phyloP scores from a whole-genome alignment of 768 basidiomycete genomes.

The Suillus hirtellus region DNA sequence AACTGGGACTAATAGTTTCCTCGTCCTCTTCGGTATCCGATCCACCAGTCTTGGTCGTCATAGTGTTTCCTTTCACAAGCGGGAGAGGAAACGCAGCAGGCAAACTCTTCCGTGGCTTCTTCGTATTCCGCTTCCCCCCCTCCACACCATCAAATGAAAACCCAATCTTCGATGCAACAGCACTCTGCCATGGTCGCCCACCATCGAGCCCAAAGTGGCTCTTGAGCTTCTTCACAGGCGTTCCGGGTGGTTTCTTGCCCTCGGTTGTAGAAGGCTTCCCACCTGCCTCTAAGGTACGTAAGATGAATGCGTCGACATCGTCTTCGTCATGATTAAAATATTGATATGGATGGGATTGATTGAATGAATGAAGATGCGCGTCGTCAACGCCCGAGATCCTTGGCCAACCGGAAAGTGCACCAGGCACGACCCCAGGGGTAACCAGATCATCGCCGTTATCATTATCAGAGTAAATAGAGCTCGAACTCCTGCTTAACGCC shows the following conservation, averaged over 20 bases:
- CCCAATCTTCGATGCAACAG: slow-evolving; percentile 66
- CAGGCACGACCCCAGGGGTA: slow-evolving; percentile 63
- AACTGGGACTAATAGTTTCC: slow-evolving; percentile 60
- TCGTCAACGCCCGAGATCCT: slow-evolving; percentile 45
- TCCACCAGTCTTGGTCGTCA: slow-evolving; percentile 36
- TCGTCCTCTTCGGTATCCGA: slow-evolving; percentile 66
- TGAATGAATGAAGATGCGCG: slow-evolving; percentile 17
- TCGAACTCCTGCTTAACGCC: slow-evolving; percentile 47
- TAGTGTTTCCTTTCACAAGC: slow-evolving; percentile 32
- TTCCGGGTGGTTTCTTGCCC: slow-evolving; percentile 70
- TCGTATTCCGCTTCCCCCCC: slow-evolving; percentile 39
- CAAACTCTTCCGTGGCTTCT: slow-evolving; percentile 61
- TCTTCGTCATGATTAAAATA: slow-evolving; percentile 30
- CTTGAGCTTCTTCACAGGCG: slow-evolving; percentile 77
- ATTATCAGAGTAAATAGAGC: slow-evolving; percentile 55
- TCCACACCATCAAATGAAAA: slow-evolving; percentile 47
- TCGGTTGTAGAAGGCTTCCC: slow-evolving; percentile 46
- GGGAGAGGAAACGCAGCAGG: slow-evolving; percentile 66
- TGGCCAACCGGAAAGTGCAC: slow-evolving; percentile 64
- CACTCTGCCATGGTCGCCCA: slow-evolving; percentile 80
- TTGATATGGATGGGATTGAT: slow-evolving; percentile 10
- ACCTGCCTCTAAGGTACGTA: slow-evolving; percentile 62
- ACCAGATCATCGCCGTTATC: slow-evolving; percentile 60
- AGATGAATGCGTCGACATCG: slow-evolving; percentile 70
- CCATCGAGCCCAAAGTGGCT: slow-evolving; percentile 51